Percentiles rank a stretch among this genome's conserved stretches.
Conservation (phyloP, 345 rosid genomes). For the Eucalyptus shirleyi region DNA sequence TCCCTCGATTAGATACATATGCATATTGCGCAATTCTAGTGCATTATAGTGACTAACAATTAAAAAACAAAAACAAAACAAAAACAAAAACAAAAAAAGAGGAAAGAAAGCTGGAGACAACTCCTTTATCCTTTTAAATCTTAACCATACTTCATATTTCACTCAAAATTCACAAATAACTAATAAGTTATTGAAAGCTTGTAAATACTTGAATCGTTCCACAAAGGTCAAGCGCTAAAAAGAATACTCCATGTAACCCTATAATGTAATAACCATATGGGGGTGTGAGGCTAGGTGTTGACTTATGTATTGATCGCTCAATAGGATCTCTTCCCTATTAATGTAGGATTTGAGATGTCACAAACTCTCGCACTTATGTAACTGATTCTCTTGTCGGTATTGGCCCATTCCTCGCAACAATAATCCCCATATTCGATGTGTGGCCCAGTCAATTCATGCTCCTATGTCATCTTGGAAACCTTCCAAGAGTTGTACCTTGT, state of each 20-base stretch:
- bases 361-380: neutral
- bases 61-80: no score
- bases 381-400: rapidly evolving
- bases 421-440: neutral
- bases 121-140: neutral
- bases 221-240: neutral
- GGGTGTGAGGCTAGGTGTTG: neutral
- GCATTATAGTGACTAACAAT: neutral
- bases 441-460: neutral
- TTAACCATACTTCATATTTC: neutral
- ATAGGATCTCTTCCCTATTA: neutral
- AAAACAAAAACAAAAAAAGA: no score
- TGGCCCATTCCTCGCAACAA: neutral
- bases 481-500: neutral
- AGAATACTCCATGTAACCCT: no score
- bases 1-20: neutral
- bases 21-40: neutral
- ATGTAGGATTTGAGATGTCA: neutral
- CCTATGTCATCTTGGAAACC: neutral
- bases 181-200: neutral
- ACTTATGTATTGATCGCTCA: neutral
- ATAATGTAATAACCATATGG: no score
- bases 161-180: neutral
- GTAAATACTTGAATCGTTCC: neutral
- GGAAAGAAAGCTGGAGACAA: neutral